Evolutionary conservation across 1,284 basidiomycete genomes (phyloP), one percentile per base, ranked within the genome.

Genomic region (Ustilago bromivora): DNA sequence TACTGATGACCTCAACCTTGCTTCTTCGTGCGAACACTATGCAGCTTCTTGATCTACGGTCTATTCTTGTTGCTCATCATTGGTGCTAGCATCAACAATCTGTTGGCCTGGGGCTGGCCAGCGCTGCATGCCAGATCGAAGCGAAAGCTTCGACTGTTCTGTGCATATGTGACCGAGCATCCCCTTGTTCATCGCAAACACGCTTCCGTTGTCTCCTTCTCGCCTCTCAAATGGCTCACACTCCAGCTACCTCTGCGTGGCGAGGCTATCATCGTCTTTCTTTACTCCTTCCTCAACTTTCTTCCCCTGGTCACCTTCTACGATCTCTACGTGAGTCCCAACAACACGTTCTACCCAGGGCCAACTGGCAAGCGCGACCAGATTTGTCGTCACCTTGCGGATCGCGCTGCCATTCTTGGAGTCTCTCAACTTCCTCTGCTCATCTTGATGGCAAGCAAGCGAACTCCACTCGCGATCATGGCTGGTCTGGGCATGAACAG

Each of bases 401-500:
- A 84, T 56, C 77, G 86, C 4, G 67, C 82, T 1, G 86, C 77
- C 2, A 61, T 83, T 17, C 61, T 87, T 4, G 62, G 80, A 0
- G 74, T 82, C 13, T 80, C 79, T 0, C 70, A 80, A 19, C 66
- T 84, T 4, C 85, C 86, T 2, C 73, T 87, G 47, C 71, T 86
- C 17, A 73, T 86, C 47, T 57, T 86, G 13, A 78, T 86, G 47
- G 82, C 85, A 0, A 83, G 82, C n/a, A 79, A 86, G 9, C 81
- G 86, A 61, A 84, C 81, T 17, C 78, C 84, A 17, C 23, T 87
- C 6, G 66, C 79, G 2, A 78, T 80, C 61, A 28, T 86, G 49
- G 80, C 79, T 0, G 78, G 83, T 3, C 61, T 83, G 40, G 19
- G 66, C 38, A 86, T 84, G 72, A 77, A 82, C 41, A 82, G 77